Conservation (phyloP, 139 green algal species). For the Ostreobium quekettii region DNA sequence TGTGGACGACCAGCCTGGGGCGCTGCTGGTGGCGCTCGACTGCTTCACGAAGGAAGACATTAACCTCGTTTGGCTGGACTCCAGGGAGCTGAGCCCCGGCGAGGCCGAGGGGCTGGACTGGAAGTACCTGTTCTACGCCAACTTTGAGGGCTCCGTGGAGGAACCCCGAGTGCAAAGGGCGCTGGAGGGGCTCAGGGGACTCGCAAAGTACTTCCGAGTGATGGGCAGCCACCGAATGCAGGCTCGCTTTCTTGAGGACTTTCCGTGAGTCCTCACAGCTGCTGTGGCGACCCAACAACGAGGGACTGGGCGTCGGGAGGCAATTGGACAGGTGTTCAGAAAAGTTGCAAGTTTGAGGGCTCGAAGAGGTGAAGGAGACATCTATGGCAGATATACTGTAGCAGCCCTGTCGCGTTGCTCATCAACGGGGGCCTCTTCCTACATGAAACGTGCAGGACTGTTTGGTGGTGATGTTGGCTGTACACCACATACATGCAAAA, state of each 20-base stretch:
- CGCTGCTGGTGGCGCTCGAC: slow-evolving; percentile 2
- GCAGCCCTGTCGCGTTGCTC: too few relatives aligned
- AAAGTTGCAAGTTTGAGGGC: too few relatives aligned
- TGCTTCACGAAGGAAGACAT: neutral
- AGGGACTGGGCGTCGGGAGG: too few relatives aligned
- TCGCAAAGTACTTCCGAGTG: neutral
- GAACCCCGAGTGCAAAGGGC: neutral
- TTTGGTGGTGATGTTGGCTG: too few relatives aligned
- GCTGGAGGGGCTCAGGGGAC: neutral
- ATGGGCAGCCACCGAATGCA: slow-evolving; percentile 13
- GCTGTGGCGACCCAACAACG: too few relatives aligned
- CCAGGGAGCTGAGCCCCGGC: neutral
- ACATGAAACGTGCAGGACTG: too few relatives aligned
- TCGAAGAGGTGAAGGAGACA: too few relatives aligned
- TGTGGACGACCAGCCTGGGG: neutral
- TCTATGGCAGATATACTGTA: too few relatives aligned
- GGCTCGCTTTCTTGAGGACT: slow-evolving; percentile 5
- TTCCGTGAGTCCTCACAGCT: too few relatives aligned
- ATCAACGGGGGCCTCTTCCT: too few relatives aligned
- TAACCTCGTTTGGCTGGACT: slow-evolving; percentile 16
- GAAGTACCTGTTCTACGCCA: slow-evolving; percentile 13
- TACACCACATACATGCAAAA: too few relatives aligned
- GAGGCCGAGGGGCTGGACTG: neutral
- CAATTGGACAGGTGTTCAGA: too few relatives aligned
- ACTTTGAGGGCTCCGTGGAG: slow-evolving; percentile 5